Evolutionary conservation across 2,329 filamentous ascomycete species (phyloP).

Genomic region (Leptoxyphium fumago): DNA sequence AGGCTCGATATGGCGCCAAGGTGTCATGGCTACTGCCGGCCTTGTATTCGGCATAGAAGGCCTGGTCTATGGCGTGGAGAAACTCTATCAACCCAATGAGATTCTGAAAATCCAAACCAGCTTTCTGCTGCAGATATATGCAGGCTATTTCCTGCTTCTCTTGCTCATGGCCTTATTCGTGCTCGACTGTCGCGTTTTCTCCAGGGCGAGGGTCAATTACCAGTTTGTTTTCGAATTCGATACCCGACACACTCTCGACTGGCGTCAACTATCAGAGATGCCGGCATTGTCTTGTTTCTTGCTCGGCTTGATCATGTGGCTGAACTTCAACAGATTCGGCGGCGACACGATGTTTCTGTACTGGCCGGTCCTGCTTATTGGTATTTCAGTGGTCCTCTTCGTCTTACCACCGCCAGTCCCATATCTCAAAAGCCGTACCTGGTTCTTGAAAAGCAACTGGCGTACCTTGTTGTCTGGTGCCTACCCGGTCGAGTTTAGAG

Average conservation of each 20-base stretch:
- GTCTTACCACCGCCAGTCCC: constrained; percentile 59
- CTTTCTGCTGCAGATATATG: constrained; percentile 55
- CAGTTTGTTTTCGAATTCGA: constrained; percentile 86
- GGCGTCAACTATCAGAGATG: constrained; percentile 74
- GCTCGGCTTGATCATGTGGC: constrained; percentile 68
- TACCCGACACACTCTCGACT: constrained; percentile 64
- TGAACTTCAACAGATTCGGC: constrained; percentile 67
- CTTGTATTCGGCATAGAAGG: constrained; percentile 30
- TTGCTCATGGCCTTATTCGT: constrained; percentile 74
- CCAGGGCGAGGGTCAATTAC: constrained; percentile 78
- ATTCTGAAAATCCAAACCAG: constrained; percentile 12
- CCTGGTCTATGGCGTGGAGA: constrained; percentile 23
- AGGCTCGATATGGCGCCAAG: constrained; percentile 44
- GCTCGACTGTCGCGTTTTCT: constrained; percentile 72
- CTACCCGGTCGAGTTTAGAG: constrained; percentile 89
- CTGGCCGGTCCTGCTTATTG: constrained; percentile 71
- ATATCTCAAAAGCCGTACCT: constrained; percentile 62
- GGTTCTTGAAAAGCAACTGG: constrained; percentile 85
- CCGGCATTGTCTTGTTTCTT: constrained; percentile 68
- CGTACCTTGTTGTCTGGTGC: constrained; percentile 71
- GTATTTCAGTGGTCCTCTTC: constrained; percentile 50
- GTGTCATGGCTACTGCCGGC: constrained; percentile 29
- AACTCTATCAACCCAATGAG: constrained; percentile 15
- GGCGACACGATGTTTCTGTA: constrained; percentile 59
- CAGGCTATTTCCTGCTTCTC: constrained; percentile 74